These are phyloP conservation scores for Backusella parvicylindrica DNA, from an alignment of 192 early-diverging fungal genomes.

Conservation along the genomic window DNA sequence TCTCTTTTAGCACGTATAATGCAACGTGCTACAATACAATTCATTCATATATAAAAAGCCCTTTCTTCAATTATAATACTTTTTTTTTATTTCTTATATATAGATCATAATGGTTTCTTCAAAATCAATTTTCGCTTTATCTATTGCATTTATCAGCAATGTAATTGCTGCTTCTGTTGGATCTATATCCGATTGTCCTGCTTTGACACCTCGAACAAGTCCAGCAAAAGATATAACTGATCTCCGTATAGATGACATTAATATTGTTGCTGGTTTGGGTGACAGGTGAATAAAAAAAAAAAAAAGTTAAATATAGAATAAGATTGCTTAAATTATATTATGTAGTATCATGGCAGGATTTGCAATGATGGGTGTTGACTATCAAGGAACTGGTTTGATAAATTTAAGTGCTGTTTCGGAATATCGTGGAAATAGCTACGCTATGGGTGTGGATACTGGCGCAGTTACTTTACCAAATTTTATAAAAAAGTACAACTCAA, in stretches of 20 bases:
- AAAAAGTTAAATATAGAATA: background rate
- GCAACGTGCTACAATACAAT: background rate
- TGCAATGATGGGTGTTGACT: constrained; percentile 37
- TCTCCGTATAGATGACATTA: constrained; percentile 53
- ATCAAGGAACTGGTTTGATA: constrained; percentile 13
- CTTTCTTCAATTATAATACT: background rate
- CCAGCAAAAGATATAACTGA: constrained; percentile 43
- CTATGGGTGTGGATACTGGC: constrained; percentile 46
- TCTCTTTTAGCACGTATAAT: background rate
- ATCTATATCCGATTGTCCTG: constrained; percentile 33
- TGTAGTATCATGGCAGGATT: constrained; percentile 54
- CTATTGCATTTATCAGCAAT: background rate
- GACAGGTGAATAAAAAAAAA: constrained; percentile 22
- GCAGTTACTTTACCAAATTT: constrained; percentile 43
- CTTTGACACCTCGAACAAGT: constrained; percentile 35
- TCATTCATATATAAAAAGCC: background rate
- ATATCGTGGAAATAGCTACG: constrained; percentile 49
- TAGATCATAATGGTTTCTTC: background rate
- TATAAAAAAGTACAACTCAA: constrained; percentile 36
- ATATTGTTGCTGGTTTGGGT: constrained; percentile 49
- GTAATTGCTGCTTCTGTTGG: background rate
- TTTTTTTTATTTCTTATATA: background rate
- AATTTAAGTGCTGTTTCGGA: constrained; percentile 35
- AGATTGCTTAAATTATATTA: background rate
- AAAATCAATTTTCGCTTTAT: background rate